These are phyloP conservation scores for Cyberlindnera petersonii DNA, from an alignment of 805 yeast genomes.

Conservation along the genomic window DNA sequence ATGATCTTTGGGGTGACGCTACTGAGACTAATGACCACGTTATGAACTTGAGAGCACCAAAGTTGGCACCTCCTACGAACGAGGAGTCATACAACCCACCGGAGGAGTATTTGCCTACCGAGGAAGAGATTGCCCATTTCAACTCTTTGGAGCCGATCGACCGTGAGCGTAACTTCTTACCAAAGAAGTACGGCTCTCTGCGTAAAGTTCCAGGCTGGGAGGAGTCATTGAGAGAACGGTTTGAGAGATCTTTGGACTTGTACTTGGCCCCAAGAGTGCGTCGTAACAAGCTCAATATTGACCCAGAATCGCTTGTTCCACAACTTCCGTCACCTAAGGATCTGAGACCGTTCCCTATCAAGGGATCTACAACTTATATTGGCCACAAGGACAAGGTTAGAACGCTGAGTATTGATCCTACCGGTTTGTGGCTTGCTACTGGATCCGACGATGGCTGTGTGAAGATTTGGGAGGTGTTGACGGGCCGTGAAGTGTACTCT, in stretches of 20 bases:
- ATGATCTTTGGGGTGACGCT: conserved; percentile 84
- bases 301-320: conserved; percentile 93
- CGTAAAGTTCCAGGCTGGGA: conserved; percentile 93
- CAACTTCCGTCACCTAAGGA: conserved; percentile 96
- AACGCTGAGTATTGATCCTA: conserved; percentile 77
- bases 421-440: conserved; percentile 93
- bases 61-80: conserved; percentile 90
- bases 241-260: conserved; percentile 90
- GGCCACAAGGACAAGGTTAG: conserved; percentile 87
- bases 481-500: conserved; percentile 89
- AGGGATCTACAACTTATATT: conserved; percentile 73
- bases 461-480: conserved; percentile 92
- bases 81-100: conserved; percentile 98
- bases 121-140: conserved; percentile 74
- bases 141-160: conserved; percentile 67
- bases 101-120: conserved; percentile 80
- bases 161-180: conserved; percentile 73
- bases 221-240: conserved; percentile 81
- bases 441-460: conserved; percentile 97
- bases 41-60: conserved; percentile 93
- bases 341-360: conserved; percentile 92
- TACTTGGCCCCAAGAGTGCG: conserved; percentile 96
- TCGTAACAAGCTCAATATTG: conserved; percentile 84
- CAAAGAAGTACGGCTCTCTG: conserved; percentile 75
- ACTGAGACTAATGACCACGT: conserved; percentile 65